phyloP scores from a whole-genome alignment of 176 grass and related monocot genomes.

The Hordeum marinum region DNA sequence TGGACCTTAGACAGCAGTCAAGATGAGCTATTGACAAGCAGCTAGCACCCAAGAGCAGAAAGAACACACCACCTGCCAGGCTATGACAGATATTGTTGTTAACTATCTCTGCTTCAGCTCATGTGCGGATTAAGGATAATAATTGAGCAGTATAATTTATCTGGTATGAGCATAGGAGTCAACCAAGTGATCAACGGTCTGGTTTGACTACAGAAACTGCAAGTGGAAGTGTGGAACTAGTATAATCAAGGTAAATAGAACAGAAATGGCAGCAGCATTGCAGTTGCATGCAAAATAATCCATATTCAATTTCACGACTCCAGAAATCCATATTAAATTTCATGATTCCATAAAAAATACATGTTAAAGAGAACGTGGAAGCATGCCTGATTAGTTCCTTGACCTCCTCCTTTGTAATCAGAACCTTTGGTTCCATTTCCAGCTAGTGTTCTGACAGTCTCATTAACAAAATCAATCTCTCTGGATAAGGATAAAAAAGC shows the following conservation, averaged over 20 bases:
- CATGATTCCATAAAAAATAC: not conserved
- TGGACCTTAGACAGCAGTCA: not conserved
- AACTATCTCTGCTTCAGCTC: not conserved
- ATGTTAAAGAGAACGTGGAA: conserved; percentile 4
- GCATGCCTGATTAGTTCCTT: conserved; percentile 76
- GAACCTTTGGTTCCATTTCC: conserved; percentile 95
- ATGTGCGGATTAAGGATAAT: not conserved
- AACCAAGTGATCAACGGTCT: not conserved
- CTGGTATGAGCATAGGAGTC: not conserved
- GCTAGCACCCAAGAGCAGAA: not conserved
- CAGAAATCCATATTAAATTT: not conserved
- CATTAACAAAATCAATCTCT: conserved; percentile 88
- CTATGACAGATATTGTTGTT: not conserved
- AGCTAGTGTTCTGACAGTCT: conserved; percentile 89
- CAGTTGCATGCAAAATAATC: conserved; percentile 15
- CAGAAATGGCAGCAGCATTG: not conserved
- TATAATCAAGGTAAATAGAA: not conserved
- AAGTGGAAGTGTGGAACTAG: not conserved
- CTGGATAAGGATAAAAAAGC: conserved; percentile 37
- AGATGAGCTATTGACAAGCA: not conserved
- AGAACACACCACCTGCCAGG: not conserved
- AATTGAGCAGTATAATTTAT: conserved; percentile 1
- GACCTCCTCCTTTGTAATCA: conserved; percentile 74
- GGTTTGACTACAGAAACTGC: not conserved
- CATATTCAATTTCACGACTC: not conserved